Evolutionary conservation across 129 eudicot genomes (phyloP).

Genomic region (Centrapalus pauciflorus): DNA sequence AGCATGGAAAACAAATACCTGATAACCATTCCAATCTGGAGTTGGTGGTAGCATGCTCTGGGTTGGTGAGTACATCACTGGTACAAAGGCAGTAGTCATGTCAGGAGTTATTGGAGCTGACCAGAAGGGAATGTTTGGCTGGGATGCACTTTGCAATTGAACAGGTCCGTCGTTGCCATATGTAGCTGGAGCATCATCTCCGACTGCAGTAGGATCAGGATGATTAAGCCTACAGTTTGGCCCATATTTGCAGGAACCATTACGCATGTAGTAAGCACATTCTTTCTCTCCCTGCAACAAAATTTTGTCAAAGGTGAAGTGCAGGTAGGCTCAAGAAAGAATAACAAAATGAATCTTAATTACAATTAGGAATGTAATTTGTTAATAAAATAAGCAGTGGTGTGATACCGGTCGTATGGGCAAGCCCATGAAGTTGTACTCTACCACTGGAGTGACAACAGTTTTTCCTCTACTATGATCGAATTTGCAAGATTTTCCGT

Average conservation of each 20-base stretch:
- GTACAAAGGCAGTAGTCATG: slow-evolving; percentile 41
- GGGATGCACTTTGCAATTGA: slow-evolving; percentile 37
- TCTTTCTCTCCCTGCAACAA: slow-evolving; percentile 69
- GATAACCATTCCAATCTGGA: slow-evolving; percentile 69
- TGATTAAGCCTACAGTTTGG: slow-evolving; percentile 90
- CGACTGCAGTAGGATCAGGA: slow-evolving; percentile 80
- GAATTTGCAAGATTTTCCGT: slow-evolving; percentile 74
- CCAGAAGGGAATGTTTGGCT: slow-evolving; percentile 49
- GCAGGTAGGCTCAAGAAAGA: too few species aligned
- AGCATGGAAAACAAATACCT: too few species aligned
- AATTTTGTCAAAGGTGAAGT: slow-evolving; percentile 1
- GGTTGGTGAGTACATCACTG: slow-evolving; percentile 43
- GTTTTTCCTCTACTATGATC: slow-evolving; percentile 50
- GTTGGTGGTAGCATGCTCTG: slow-evolving; percentile 43
- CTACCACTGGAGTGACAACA: slow-evolving; percentile 35
- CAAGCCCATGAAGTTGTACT: slow-evolving; percentile 79
- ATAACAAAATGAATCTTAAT: not conserved
- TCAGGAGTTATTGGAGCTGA: slow-evolving; percentile 41
- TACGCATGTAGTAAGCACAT: slow-evolving; percentile 91
- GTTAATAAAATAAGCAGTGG: not conserved
- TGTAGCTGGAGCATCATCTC: slow-evolving; percentile 37
- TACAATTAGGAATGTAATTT: slow-evolving; percentile 1
- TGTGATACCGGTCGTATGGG: slow-evolving; percentile 76
- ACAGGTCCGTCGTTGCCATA: slow-evolving; percentile 50
- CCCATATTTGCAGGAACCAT: slow-evolving; percentile 90